phyloP scores from a whole-genome alignment of 805 yeast genomes.

The Yamadazyma akitaensis region DNA sequence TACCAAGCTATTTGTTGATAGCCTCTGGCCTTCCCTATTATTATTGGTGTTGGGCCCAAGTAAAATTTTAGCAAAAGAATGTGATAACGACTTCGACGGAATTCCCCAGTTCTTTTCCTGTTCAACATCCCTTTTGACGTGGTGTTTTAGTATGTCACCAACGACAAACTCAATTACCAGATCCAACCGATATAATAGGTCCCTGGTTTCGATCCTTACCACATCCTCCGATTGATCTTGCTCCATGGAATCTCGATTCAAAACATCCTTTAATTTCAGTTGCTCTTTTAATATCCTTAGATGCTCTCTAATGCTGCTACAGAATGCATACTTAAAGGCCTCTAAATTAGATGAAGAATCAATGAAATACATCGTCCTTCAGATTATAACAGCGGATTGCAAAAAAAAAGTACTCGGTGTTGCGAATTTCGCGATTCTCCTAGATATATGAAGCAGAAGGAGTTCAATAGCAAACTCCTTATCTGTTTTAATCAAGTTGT shows the following conservation, averaged over 20 bases:
- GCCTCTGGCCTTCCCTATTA: conserved; percentile 10
- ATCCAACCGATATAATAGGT: conserved; percentile 17
- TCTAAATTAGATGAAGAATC: conserved; percentile 11
- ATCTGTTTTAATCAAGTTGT: conserved; percentile 1
- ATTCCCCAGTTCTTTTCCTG: conserved; percentile 11
- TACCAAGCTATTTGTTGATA: conserved; percentile 14
- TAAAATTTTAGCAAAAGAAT: conserved; percentile 16
- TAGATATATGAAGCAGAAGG: neutral
- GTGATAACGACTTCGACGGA: conserved; percentile 12
- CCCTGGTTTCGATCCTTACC: conserved; percentile 12
- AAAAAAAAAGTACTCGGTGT: neutral
- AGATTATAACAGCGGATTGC: neutral
- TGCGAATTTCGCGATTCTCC: neutral
- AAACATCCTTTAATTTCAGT: neutral
- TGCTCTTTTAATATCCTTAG: conserved; percentile 17
- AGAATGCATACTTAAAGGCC: conserved; percentile 24
- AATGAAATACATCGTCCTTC: conserved; percentile 8
- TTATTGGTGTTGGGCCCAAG: conserved; percentile 19
- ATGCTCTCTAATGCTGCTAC: conserved; percentile 23
- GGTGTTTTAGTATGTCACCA: conserved; percentile 15
- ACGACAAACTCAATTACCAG: conserved; percentile 16
- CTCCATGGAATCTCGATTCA: conserved; percentile 9
- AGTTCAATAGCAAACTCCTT: neutral
- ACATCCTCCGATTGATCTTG: conserved; percentile 18
- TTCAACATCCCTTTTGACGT: conserved; percentile 14